phyloP scores from a whole-genome alignment of 768 basidiomycete genomes.

The Solioccasus polychromus region DNA sequence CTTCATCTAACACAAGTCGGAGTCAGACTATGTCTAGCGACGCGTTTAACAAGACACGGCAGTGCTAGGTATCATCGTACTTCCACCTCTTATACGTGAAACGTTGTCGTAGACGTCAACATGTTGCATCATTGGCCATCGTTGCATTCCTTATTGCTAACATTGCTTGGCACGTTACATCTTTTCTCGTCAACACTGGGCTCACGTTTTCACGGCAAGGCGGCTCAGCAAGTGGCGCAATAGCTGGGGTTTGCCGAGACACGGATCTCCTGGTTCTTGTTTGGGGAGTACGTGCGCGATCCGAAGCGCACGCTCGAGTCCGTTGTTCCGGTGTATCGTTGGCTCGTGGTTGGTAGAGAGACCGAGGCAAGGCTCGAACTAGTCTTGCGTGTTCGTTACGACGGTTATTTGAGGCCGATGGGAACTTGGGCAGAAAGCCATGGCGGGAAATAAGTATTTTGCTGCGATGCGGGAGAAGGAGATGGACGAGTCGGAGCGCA shows the following conservation, averaged over 20 bases:
- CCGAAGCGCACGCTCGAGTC: conserved; percentile 58
- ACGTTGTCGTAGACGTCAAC: no score
- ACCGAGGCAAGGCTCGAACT: conserved; percentile 55
- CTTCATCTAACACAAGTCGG: no score
- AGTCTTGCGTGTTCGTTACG: no score
- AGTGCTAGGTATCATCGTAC: no score
- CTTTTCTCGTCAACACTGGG: conserved; percentile 4
- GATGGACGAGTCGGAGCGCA: conserved; percentile 71
- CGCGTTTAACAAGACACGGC: no score
- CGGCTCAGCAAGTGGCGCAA: conserved; percentile 50
- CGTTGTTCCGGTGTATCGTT: conserved; percentile 19
- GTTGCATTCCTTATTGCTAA: no score
- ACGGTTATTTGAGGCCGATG: not conserved
- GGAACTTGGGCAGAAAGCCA: conserved; percentile 68
- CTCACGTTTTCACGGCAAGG: conserved; percentile 31
- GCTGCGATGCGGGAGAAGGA: conserved; percentile 91
- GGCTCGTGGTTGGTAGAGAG: conserved; percentile 38
- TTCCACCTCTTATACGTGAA: no score
- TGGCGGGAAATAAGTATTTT: conserved; percentile 93
- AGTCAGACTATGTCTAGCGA: no score
- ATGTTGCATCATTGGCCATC: no score
- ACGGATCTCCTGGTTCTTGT: conserved; percentile 66
- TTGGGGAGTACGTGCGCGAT: conserved; percentile 53
- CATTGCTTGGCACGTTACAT: no score
- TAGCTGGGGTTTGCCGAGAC: conserved; percentile 65